Evolutionary conservation across 2,329 filamentous ascomycete species (phyloP), one percentile per base, ranked within the genome.

Genomic region (Nigrospora osmanthi): DNA sequence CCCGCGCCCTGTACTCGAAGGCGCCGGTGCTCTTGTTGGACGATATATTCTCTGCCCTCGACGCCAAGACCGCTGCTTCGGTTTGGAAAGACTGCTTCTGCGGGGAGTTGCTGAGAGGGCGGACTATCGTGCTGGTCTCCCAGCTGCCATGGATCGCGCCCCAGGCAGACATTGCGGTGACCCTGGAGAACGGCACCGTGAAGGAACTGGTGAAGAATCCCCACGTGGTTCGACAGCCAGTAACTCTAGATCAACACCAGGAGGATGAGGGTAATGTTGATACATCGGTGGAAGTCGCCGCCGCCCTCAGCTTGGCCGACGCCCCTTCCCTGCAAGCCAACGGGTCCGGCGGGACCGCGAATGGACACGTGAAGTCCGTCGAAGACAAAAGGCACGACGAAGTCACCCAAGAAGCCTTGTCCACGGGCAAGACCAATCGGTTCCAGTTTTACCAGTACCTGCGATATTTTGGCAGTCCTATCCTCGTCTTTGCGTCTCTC

Each of bases 61-160:
- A 81, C 52, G 69, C 77, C 15, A 77, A 78, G 51, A 81, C 78
- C 0, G 71, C 74, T 1, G 72, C 73, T 14, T 63, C 68, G 3
- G 66, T 82, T 2, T 81, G 76, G 71, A 69, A 76, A 46, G 64
- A 71, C 44, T 79, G 74, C 51, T 81, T 82, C 53, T 79, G 76
- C 47, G 66, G 69, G 39, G 73, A 77, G 40, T 54, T 81, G 23
- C 64, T 81, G 11, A 65, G 64, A 16, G 74, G 71, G 10, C 66
- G 77, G 30, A 81, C 78, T 1, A 67, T 72, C 1, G 70, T 81
- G 6, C 63, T 81, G 14, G 77, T 81, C 4, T 79, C 75, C 3
- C 78, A 81, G 51, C 56, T 76, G 35, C 72, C 70, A 2, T 76
- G 73, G 73, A 68, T 77, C 36, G 61, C 72, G 0, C 64, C 69